Evolutionary conservation across 1,139 yeast genomes (phyloP), one percentile per base, ranked within the genome.

Genomic region (Pneumocystis carinii): DNA sequence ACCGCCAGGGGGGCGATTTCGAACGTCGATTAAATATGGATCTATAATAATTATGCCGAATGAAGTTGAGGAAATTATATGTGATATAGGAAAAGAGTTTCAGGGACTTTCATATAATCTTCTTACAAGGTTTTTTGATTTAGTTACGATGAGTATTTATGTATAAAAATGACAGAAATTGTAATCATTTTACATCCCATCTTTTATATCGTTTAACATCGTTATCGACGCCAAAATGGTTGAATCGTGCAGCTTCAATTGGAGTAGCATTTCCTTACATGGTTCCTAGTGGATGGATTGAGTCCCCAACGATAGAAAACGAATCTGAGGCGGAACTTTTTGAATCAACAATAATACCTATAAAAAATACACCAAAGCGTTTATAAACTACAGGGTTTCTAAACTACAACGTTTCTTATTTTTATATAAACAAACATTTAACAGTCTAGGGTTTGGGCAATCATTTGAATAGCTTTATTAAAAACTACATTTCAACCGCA

Each of bases 191-290:
- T 57, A 61, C 63, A 10, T 32, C 57, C 2, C 58, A 57, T 29
- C 36, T 38, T 14, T 24, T 48, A 19, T 48, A 48, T 7, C 55
- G 55, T 12, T 10, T 48, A 10, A 48, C 55, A 19, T 19, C 55
- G 4, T 12, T 48, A 5, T 48, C 55, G 10, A 48, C 55, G 14
- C 65, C 65, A 1, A 63, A 60, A 4, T 63, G 65, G 65, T 57
- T 63, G 27, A 63, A 63, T 62, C 63, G 65, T 15, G 61, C 61
- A 14, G 65, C 65, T n/a, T 61, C 62, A 15, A 35, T 61, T 24
- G 65, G 63, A 12, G 64, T 62, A 15, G 61, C 60, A 53, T 58
- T 38, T 29, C 60, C 60, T 3, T 58, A 39, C 7, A 29, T 58
- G 32, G 60, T 58, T 12, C 60, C 60, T 4, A 38, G 32, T 14